A percentile compares a stretch with the other conserved stretches of the same genome.
Conservation (phyloP, 208 protist genomes). For the Vickermania spadyakhi region DNA sequence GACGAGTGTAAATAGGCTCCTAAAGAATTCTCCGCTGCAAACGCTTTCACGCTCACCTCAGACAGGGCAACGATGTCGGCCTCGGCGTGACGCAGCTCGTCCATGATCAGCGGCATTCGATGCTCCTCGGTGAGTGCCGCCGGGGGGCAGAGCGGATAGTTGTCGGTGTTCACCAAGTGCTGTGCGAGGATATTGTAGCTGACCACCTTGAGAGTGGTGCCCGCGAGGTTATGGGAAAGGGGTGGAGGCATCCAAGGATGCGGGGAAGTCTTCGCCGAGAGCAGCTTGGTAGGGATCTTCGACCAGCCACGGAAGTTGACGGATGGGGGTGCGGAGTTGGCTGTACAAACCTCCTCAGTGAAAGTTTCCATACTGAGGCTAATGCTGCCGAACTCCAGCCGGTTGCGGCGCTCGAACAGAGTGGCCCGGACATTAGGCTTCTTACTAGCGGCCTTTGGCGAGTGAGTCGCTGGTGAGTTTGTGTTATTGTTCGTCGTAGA, state of each 20-base stretch:
- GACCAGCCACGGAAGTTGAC: constrained; percentile 58
- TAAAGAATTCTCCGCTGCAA: constrained; percentile 28
- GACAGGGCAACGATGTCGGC: constrained; percentile 61
- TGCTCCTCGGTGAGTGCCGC: constrained; percentile 67
- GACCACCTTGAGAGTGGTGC: constrained; percentile 34
- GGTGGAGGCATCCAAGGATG: no score
- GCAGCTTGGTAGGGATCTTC: constrained; percentile 12
- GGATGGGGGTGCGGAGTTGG: constrained; percentile 4
- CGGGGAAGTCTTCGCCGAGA: not conserved
- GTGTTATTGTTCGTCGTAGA: not conserved
- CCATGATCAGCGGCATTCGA: constrained; percentile 43
- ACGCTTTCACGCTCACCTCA: constrained; percentile 74
- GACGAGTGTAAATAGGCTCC: constrained; percentile 36
- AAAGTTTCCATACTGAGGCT: constrained; percentile 57
- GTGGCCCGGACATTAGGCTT: constrained; percentile 29
- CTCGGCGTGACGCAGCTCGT: constrained; percentile 33
- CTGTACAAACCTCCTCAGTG: constrained; percentile 27
- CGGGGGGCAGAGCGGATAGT: constrained; percentile 56
- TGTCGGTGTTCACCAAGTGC: constrained; percentile 54
- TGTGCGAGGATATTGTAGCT: constrained; percentile 79
- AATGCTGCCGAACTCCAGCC: constrained; percentile 31
- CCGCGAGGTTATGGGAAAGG: not conserved
- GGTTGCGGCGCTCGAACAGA: constrained; percentile 59
- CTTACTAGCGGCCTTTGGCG: not conserved
- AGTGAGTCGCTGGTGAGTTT: not conserved